Conservation (phyloP, 23 red algal species). For the Gracilaria domingensis region DNA sequence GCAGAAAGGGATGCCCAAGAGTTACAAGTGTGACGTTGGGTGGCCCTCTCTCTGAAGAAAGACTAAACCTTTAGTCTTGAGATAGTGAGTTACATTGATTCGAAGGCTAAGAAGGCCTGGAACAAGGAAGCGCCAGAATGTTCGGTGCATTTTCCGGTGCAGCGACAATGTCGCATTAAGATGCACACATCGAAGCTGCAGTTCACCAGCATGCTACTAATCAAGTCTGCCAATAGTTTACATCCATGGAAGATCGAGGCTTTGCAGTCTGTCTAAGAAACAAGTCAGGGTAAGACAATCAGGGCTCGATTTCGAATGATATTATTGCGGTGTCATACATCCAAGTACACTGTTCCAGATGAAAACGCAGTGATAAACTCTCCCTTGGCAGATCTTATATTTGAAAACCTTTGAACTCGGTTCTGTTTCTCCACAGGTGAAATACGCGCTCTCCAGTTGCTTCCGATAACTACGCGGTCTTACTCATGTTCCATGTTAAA, state of each 20-base stretch:
- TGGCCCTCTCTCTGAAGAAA: neutral
- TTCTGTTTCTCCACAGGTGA: neutral
- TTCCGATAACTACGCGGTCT: conserved; percentile 7
- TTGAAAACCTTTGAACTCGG: neutral
- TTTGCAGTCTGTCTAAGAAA: no score
- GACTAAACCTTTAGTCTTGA: no score
- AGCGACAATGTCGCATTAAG: no score
- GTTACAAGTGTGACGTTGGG: no score
- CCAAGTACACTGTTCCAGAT: conserved; percentile 3
- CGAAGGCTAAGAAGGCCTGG: neutral
- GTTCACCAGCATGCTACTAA: no score
- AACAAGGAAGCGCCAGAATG: neutral
- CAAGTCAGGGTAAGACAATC: neutral
- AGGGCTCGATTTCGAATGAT: no score
- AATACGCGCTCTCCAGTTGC: conserved; percentile 31
- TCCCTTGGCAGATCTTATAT: neutral
- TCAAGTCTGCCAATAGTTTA: no score
- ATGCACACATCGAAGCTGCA: no score
- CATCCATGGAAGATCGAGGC: no score
- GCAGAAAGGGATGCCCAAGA: no score
- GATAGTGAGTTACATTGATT: neutral
- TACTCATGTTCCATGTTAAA: conserved; percentile 24
- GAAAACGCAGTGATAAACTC: neutral
- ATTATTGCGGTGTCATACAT: neutral
- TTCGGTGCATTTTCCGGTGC: no score